Percentiles rank a stretch among this genome's conserved stretches.
Evolutionary conservation across 2,329 filamentous ascomycete genomes (phyloP).

Genomic region (Aspergillus neoniger): DNA sequence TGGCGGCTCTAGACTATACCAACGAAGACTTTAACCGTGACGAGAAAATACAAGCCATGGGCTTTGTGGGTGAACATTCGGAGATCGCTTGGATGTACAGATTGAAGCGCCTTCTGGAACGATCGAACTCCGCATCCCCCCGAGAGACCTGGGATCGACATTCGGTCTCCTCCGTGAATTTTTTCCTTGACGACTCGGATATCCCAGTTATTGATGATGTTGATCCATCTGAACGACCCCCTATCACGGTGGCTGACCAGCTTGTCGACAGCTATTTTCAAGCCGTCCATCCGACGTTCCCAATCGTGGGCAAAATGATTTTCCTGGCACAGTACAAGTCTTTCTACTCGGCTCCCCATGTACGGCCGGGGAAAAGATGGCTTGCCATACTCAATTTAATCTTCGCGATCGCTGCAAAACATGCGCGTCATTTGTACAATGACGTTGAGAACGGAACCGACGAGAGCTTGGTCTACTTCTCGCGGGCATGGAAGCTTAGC

Average conservation of each 20-base stretch:
- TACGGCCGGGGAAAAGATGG: slow-evolving; percentile 43
- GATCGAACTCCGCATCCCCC: slow-evolving; percentile 21
- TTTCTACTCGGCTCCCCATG: slow-evolving; percentile 34
- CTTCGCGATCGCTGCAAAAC: slow-evolving; percentile 46
- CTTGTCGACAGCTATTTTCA: slow-evolving; percentile 45
- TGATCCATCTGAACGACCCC: slow-evolving; percentile 40
- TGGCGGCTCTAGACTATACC: slow-evolving; percentile 42
- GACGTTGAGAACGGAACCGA: slow-evolving; percentile 29
- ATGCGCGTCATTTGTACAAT: slow-evolving; percentile 34
- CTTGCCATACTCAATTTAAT: slow-evolving; percentile 48
- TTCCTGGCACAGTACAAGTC: slow-evolving; percentile 43
- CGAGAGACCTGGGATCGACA: slow-evolving; percentile 25
- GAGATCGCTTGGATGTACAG: slow-evolving; percentile 48
- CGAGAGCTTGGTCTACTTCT: slow-evolving; percentile 46
- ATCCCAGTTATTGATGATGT: slow-evolving; percentile 37
- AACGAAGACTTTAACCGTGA: slow-evolving; percentile 48
- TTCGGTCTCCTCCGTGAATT: slow-evolving; percentile 38
- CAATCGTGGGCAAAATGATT: slow-evolving; percentile 43
- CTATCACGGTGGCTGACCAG: slow-evolving; percentile 39
- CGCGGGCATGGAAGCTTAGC: slow-evolving; percentile 44
- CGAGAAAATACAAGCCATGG: slow-evolving; percentile 40
- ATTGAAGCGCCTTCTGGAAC: slow-evolving; percentile 40
- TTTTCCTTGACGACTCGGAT: slow-evolving; percentile 44
- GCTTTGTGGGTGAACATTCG: slow-evolving; percentile 49
- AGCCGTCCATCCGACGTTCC: slow-evolving; percentile 44